These are phyloP conservation scores for Euphorbia peplus DNA, from an alignment of 345 rosid species.

Conservation along the genomic window DNA sequence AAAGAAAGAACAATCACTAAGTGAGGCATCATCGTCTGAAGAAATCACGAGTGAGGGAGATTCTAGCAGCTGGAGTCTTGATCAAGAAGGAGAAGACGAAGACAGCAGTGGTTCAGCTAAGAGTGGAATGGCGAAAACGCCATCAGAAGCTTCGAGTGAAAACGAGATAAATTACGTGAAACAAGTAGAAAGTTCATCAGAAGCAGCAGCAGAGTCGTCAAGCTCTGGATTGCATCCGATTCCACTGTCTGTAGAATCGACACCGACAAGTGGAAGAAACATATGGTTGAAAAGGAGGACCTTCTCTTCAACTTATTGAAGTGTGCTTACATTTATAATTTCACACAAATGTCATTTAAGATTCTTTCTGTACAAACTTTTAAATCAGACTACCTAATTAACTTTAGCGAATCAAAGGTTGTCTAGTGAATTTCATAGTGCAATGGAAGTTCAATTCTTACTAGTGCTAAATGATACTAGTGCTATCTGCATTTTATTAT, in stretches of 20 bases:
- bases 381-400: too few species aligned
- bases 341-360: too few species aligned
- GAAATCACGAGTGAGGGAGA: slow-evolving; percentile 27
- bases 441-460: too few species aligned
- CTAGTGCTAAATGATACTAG: too few species aligned
- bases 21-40: slow-evolving; percentile 48
- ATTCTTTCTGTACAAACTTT: too few species aligned
- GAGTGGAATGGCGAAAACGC: slow-evolving; percentile 24
- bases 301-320: slow-evolving; percentile 34
- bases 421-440: too few species aligned
- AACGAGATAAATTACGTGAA: slow-evolving; percentile 10
- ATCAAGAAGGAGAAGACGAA: slow-evolving; percentile 10
- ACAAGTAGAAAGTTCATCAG: slow-evolving; percentile 29
- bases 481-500: too few species aligned
- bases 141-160: slow-evolving; percentile 37
- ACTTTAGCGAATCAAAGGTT: too few species aligned
- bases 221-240: slow-evolving; percentile 18
- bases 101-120: slow-evolving; percentile 14
- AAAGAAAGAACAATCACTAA: slow-evolving; percentile 42
- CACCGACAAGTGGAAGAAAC: slow-evolving; percentile 26
- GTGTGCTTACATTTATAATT: background rate
- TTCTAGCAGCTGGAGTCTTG: slow-evolving; percentile 19
- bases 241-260: slow-evolving; percentile 24
- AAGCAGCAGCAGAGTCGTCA: slow-evolving; percentile 23
- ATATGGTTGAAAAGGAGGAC: slow-evolving; percentile 36